phyloP scores from a whole-genome alignment of 1,284 basidiomycete genomes.

The Cryptococcus hybrid region DNA sequence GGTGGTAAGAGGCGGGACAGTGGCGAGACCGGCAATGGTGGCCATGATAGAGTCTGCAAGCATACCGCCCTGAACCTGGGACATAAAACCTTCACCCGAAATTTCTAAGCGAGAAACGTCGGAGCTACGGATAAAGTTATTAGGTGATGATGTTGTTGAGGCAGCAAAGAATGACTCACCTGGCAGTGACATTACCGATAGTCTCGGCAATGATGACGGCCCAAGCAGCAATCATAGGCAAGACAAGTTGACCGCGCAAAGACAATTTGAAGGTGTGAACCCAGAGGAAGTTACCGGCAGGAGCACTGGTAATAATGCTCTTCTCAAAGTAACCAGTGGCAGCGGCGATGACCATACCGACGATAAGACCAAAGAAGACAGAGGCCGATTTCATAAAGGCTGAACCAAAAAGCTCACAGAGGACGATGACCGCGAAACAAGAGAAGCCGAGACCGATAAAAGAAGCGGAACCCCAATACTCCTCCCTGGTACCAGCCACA shows the following conservation, averaged over 20 bases:
- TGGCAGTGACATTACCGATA: slow-evolving; percentile 29
- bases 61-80: slow-evolving; percentile 34
- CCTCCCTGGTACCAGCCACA: slow-evolving; percentile 12
- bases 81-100: slow-evolving; percentile 24
- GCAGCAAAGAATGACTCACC: neutral
- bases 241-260: slow-evolving; percentile 29
- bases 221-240: slow-evolving; percentile 37
- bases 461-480: slow-evolving; percentile 28
- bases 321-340: slow-evolving; percentile 32
- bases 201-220: slow-evolving; percentile 34
- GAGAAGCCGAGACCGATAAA: slow-evolving; percentile 34
- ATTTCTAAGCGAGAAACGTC: slow-evolving; percentile 29
- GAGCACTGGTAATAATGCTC: slow-evolving; percentile 20
- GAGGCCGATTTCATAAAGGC: slow-evolving; percentile 36
- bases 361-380: slow-evolving; percentile 34
- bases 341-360: slow-evolving; percentile 32
- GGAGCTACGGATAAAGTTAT: neutral
- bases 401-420: slow-evolving; percentile 35
- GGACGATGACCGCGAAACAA: slow-evolving; percentile 23
- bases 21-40: slow-evolving; percentile 29
- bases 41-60: slow-evolving; percentile 32
- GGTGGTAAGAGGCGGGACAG: slow-evolving; percentile 36
- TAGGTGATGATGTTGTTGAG: neutral
- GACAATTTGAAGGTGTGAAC: slow-evolving; percentile 25
- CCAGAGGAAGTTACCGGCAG: slow-evolving; percentile 31